These are phyloP conservation scores for Yarrowia sp. DNA, from an alignment of 805 yeast genomes.

Conservation along the genomic window DNA sequence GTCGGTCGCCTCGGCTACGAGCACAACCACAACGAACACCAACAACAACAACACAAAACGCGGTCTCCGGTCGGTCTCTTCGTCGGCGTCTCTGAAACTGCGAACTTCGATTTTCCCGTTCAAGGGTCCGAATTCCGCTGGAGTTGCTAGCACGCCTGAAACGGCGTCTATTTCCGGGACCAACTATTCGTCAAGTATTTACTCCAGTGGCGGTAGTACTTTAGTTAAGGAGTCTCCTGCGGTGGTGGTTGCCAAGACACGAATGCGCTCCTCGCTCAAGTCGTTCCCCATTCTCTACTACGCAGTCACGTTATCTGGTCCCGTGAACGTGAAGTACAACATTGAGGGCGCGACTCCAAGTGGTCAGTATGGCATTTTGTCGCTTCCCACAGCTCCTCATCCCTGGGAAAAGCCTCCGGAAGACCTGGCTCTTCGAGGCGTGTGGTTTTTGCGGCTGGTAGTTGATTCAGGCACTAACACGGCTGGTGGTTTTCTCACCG, in stretches of 20 bases:
- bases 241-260: not conserved
- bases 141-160: constrained; percentile 11
- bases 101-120: constrained; percentile 32
- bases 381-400: constrained; percentile 26
- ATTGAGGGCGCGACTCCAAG: constrained; percentile 16
- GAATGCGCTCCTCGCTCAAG: constrained; percentile 18
- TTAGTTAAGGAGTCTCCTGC: constrained; percentile 10
- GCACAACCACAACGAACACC: too few species aligned
- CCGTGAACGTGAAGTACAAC: constrained; percentile 37
- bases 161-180: constrained; percentile 9
- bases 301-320: constrained; percentile 25
- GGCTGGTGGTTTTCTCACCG: constrained; percentile 36
- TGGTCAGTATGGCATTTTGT: constrained; percentile 33
- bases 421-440: constrained; percentile 29
- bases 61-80: constrained; percentile 18
- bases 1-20: not conserved
- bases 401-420: constrained; percentile 39
- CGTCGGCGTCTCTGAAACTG: constrained; percentile 24
- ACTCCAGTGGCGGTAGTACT: not conserved
- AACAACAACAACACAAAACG: constrained; percentile 4
- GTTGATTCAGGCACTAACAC: constrained; percentile 38
- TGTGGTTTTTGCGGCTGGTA: constrained; percentile 31
- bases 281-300: constrained; percentile 33
- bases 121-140: constrained; percentile 16
- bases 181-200: constrained; percentile 8